A percentile compares a stretch with the other conserved stretches of the same genome.
phyloP scores from a whole-genome alignment of 208 protist genomes.

The Trypanosoma theileri region DNA sequence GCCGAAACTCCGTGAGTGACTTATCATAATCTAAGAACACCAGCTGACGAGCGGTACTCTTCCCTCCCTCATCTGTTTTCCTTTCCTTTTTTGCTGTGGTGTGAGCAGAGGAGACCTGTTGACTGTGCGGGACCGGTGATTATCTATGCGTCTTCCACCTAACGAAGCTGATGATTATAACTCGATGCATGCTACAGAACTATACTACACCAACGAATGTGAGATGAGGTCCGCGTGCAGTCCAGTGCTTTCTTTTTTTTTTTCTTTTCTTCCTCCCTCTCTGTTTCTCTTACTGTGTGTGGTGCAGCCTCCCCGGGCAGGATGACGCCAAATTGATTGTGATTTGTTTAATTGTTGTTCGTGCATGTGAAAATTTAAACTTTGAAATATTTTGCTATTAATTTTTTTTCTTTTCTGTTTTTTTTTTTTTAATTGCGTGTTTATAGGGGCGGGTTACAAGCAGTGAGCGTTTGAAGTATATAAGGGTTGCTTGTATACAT shows the following conservation, averaged over 20 bases:
- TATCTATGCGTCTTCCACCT: conserved; percentile 28
- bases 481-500: too few species aligned
- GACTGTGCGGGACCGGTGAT: not conserved
- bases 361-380: too few species aligned
- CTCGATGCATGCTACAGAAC: conserved; percentile 13
- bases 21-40: conserved; percentile 2
- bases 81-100: not conserved
- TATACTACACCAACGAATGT: conserved; percentile 22
- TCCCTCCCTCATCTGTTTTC: not conserved
- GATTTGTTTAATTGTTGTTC: too few species aligned
- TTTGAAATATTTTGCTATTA: too few species aligned
- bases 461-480: too few species aligned
- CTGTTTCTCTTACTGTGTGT: not conserved
- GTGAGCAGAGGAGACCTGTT: not conserved
- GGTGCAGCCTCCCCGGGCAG: not conserved
- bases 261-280: too few species aligned
- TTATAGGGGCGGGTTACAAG: too few species aligned
- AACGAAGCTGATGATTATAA: conserved; percentile 27
- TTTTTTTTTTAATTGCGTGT: too few species aligned
- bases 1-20: conserved; percentile 19
- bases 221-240: conserved; percentile 7
- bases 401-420: too few species aligned
- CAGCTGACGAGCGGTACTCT: too few species aligned
- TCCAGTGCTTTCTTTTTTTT: not conserved
- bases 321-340: not conserved